Evolutionary conservation across 495 filamentous ascomycete genomes (phyloP).

Genomic region (Hyaloscypha hepaticicola): DNA sequence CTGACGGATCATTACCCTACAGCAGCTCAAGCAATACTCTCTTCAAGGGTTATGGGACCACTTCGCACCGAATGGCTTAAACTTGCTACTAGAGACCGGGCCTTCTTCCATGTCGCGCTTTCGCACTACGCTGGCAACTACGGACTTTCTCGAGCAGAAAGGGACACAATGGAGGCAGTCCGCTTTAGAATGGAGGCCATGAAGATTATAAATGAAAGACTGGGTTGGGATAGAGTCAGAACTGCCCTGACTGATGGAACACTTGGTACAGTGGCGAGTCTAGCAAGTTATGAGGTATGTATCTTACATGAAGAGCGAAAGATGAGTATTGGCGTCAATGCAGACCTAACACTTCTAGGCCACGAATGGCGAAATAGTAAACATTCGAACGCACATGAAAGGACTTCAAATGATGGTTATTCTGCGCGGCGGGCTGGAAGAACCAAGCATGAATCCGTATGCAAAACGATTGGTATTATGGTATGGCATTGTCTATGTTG

Average conservation of each 20-base stretch:
- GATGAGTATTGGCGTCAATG: neutral
- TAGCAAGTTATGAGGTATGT: slow-evolving; percentile 18
- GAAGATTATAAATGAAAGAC: slow-evolving; percentile 15
- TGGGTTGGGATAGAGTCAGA: slow-evolving; percentile 3
- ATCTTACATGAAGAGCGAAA: neutral
- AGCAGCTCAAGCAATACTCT: slow-evolving; percentile 12
- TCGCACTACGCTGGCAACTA: slow-evolving; percentile 25
- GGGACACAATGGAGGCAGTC: slow-evolving; percentile 13
- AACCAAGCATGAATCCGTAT: slow-evolving; percentile 1
- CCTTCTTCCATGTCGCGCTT: slow-evolving; percentile 13
- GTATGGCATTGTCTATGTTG: neutral
- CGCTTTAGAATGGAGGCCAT: slow-evolving; percentile 19
- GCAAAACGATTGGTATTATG: slow-evolving; percentile 11
- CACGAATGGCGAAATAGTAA: slow-evolving; percentile 3
- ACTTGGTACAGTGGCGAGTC: slow-evolving; percentile 11
- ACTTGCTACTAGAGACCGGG: slow-evolving; percentile 8
- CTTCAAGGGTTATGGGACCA: slow-evolving; percentile 16
- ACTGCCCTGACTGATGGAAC: slow-evolving; percentile 13
- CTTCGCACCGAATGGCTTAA: slow-evolving; percentile 16
- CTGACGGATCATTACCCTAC: neutral
- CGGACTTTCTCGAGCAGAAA: slow-evolving; percentile 6
- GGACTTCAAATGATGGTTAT: slow-evolving; percentile 10
- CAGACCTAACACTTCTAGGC: slow-evolving; percentile 2
- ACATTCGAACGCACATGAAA: slow-evolving; percentile 3
- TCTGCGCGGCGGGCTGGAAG: slow-evolving; percentile 6